Evolutionary conservation across 192 early-diverging fungal species (phyloP), one percentile per base, ranked within the genome.

Genomic region (Coemansia sp.): DNA sequence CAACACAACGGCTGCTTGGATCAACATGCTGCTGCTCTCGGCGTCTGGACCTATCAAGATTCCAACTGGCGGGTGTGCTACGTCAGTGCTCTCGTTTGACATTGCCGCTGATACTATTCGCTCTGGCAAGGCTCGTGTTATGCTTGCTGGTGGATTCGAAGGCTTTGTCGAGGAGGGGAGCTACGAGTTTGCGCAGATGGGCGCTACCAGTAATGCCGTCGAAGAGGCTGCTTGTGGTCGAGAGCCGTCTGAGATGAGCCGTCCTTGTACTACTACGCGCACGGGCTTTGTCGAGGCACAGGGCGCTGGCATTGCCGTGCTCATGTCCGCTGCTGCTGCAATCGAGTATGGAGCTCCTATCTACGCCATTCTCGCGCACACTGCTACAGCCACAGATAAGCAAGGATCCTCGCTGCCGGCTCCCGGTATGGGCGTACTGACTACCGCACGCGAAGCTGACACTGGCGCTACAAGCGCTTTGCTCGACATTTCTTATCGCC

Each of bases 161-260:
- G 94, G 94, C 62, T 93, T 94, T 85, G 91, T 91, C 60, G 95
- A 95, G 76, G 94, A 98, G 75, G 93, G 92, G 38, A 92, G 91
- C 27, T 92, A 93, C 70, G 96, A 98, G 84, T 98, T 98, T 83
- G 95, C 94, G 65, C 95, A 97, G 88, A 98, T 98, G 96, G 96
- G 95, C 86, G 96, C 96, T 32, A 98, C 96, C 20, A 89, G 88
- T 69, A 93, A 90, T 72, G 78, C 94, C 32, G 84, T 87, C 32
- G 90, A 91, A 22, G 96, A 98, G 77, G 76, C 91, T 31, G 92
- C 89, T 8, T 81, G 84, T 19, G 96, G 96, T 29, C 89, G 96
- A 65, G 86, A 87, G 22, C 95, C 96, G 12, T 59, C 74, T 27
- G 94, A 96, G 65, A 96, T 95, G 93, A 96, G 89, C 72, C 90